A percentile compares a stretch with the other conserved stretches of the same genome.
Evolutionary conservation across 2,329 filamentous ascomycete species (phyloP).

Genomic region (Bipolaris victoriae): DNA sequence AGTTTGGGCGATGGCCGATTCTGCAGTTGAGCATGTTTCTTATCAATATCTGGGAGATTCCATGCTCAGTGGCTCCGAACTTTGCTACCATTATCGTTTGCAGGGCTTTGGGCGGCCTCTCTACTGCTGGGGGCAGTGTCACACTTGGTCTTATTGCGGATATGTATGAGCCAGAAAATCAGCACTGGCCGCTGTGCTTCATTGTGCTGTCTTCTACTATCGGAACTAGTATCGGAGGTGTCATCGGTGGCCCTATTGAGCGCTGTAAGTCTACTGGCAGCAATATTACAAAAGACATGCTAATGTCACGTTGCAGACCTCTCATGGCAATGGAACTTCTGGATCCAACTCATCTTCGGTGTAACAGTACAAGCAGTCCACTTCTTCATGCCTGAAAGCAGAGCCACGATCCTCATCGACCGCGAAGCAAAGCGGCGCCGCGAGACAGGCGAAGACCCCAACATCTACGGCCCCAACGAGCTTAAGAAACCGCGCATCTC

Average conservation of each 20-base stretch:
- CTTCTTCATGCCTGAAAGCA: constrained; percentile 73
- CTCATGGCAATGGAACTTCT: constrained; percentile 76
- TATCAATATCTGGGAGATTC: constrained; percentile 71
- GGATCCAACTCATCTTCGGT: constrained; percentile 83
- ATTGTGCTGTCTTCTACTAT: constrained; percentile 60
- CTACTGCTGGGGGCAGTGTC: constrained; percentile 66
- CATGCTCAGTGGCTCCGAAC: constrained; percentile 64
- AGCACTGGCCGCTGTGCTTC: constrained; percentile 66
- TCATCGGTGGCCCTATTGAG: constrained; percentile 63
- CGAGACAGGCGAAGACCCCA: constrained; percentile 61
- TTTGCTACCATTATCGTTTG: constrained; percentile 71
- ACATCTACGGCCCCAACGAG: constrained; percentile 76
- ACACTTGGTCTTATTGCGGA: constrained; percentile 68
- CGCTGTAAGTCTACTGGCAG: constrained; percentile 33
- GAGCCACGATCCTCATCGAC: constrained; percentile 76
- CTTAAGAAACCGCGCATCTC: constrained; percentile 50
- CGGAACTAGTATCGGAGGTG: constrained; percentile 76
- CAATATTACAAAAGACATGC: constrained; percentile 58
- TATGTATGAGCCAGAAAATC: constrained; percentile 62
- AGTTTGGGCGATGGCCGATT: constrained; percentile 67
- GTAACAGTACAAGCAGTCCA: constrained; percentile 70
- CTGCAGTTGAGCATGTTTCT: constrained; percentile 65
- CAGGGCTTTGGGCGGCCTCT: constrained; percentile 46
- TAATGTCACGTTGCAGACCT: constrained; percentile 50
- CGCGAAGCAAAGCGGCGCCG: constrained; percentile 75